Conservation (phyloP, 495 filamentous ascomycete genomes). For the Parathielavia appendiculata region DNA sequence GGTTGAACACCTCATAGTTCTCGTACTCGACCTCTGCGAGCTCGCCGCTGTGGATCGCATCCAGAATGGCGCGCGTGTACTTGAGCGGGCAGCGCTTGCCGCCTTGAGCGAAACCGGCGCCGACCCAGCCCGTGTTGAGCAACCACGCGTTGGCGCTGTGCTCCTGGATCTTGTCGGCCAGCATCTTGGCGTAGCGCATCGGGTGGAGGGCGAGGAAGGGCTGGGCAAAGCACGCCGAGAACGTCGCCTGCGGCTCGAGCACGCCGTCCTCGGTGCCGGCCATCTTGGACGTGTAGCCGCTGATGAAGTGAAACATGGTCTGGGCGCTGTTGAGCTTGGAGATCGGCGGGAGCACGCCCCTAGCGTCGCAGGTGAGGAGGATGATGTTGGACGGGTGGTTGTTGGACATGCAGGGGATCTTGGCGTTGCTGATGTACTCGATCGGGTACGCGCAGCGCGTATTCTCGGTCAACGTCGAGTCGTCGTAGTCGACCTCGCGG, state of each 20-base stretch:
- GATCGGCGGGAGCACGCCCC: constrained; percentile 95
- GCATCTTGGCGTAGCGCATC: constrained; percentile 97
- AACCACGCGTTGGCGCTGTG: constrained; percentile 98
- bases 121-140: constrained; percentile 98
- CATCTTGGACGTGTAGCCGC: constrained; percentile 99
- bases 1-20: constrained; percentile 94
- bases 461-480: constrained; percentile 93
- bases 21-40: constrained; percentile 89
- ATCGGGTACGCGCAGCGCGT: constrained; percentile 98
- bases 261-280: constrained; percentile 96
- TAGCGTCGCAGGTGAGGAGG: constrained; percentile 94
- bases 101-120: constrained; percentile 87
- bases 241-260: constrained; percentile 94
- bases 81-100: constrained; percentile 98
- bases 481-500: constrained; percentile 90
- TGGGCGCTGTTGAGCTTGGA: constrained; percentile 93
- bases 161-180: constrained; percentile 92
- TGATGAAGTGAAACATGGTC: constrained; percentile 99
- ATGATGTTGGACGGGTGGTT: constrained; percentile 96
- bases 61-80: constrained; percentile 97
- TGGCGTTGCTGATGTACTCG: constrained; percentile 97
- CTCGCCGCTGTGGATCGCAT: constrained; percentile 94
- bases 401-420: constrained; percentile 85
- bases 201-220: constrained; percentile 98
- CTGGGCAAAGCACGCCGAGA: constrained; percentile 99